Evolutionary conservation across 768 basidiomycete species (phyloP).

Genomic region (Serendipita vermifera): DNA sequence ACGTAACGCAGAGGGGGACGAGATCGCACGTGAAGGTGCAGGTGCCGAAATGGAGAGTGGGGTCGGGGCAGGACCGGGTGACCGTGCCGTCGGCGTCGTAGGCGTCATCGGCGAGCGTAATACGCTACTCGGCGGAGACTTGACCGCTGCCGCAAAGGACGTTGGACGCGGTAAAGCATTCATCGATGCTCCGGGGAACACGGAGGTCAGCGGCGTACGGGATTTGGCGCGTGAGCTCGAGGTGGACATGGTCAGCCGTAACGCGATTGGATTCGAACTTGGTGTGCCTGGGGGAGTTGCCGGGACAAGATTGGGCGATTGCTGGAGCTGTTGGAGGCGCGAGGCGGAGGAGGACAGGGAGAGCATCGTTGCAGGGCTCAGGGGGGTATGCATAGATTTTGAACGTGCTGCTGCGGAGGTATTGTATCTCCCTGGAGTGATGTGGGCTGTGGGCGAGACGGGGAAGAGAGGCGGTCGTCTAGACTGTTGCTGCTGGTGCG

Average conservation of each 20-base stretch:
- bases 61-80: slow-evolving; percentile 48
- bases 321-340: slow-evolving; percentile 45
- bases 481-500: no score
- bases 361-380: slow-evolving; percentile 2
- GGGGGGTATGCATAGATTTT: neutral
- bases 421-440: neutral
- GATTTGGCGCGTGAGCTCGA: slow-evolving; percentile 55
- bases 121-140: slow-evolving; percentile 10
- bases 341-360: slow-evolving; percentile 34
- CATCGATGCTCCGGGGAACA: slow-evolving; percentile 37
- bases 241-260: slow-evolving; percentile 80
- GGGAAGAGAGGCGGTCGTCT: no score
- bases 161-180: slow-evolving; percentile 9
- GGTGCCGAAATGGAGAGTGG: slow-evolving; percentile 44
- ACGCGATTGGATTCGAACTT: slow-evolving; percentile 59
- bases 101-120: slow-evolving; percentile 23
- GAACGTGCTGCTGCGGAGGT: neutral
- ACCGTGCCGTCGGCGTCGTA: neutral
- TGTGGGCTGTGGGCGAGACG: no score
- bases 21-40: slow-evolving; percentile 30
- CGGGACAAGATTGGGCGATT: slow-evolving; percentile 38
- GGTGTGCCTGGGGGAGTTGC: slow-evolving; percentile 70
- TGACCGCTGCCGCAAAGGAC: neutral
- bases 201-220: slow-evolving; percentile 59
- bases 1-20: no score